phyloP scores from a whole-genome alignment of 768 basidiomycete genomes.

The Piloderma croceum region DNA sequence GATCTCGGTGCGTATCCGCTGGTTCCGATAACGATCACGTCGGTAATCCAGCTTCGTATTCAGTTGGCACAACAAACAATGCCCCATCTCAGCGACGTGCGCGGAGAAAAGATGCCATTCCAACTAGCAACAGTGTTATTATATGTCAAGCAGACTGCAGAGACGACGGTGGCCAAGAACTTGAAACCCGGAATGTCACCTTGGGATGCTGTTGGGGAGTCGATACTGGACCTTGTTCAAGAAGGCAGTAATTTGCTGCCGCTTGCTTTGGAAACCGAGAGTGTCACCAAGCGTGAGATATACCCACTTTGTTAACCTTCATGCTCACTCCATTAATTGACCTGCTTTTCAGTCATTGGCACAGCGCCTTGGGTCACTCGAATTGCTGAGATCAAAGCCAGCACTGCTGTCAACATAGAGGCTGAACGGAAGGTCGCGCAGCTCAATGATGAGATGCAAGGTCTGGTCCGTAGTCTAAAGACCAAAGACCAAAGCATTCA shows the following conservation, averaged over 20 bases:
- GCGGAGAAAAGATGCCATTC: constrained; percentile 73
- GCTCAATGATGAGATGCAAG: constrained; percentile 86
- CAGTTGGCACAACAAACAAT: constrained; percentile 88
- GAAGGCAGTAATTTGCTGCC: constrained; percentile 71
- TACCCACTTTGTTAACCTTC: background rate
- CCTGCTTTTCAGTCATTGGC: constrained; percentile 49
- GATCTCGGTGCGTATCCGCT: constrained; percentile 57
- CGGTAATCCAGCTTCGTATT: no score
- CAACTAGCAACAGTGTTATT: constrained; percentile 63
- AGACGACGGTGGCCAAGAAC: constrained; percentile 62
- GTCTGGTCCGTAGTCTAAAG: constrained; percentile 77
- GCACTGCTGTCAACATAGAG: constrained; percentile 80
- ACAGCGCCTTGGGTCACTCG: constrained; percentile 82
- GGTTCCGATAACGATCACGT: no score
- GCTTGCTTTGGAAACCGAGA: constrained; percentile 66
- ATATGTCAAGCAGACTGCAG: constrained; percentile 70
- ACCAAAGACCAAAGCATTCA: constrained; percentile 87
- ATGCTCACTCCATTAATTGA: constrained; percentile 3
- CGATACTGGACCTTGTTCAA: constrained; percentile 61
- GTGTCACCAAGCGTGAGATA: constrained; percentile 67
- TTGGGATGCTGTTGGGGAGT: constrained; percentile 75
- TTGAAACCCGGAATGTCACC: constrained; percentile 58
- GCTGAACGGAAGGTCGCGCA: constrained; percentile 85
- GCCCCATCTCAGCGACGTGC: constrained; percentile 78
- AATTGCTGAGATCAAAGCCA: constrained; percentile 77